phyloP scores from a whole-genome alignment of 805 yeast genomes.

The Metschnikowia noctiluminum region DNA sequence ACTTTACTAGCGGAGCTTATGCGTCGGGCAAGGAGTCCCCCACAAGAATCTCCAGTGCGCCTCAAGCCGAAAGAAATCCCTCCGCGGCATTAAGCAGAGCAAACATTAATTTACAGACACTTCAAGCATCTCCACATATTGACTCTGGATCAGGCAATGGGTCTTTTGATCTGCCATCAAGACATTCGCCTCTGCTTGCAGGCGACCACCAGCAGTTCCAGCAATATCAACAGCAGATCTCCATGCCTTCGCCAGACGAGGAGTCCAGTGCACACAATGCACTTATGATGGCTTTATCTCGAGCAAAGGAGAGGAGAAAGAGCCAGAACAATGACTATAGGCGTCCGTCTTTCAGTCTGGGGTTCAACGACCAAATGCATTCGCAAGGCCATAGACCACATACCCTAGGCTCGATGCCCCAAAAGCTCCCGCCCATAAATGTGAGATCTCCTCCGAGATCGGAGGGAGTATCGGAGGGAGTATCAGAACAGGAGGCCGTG shows the following conservation, averaged over 20 bases:
- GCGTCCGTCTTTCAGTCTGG: conserved; percentile 11
- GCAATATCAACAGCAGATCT: conserved; percentile 1
- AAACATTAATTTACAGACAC: conserved; percentile 36
- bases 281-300: conserved; percentile 38
- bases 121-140: conserved; percentile 32
- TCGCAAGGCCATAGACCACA: conserved; percentile 3
- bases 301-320: conserved; percentile 18
- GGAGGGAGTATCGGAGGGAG: conserved; percentile 26
- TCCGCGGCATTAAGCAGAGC: conserved; percentile 25
- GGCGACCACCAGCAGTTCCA: background rate
- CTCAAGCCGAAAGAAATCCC: conserved; percentile 13
- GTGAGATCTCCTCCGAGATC: conserved; percentile 11
- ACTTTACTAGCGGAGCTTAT: conserved; percentile 30
- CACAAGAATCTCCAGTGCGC: conserved; percentile 20
- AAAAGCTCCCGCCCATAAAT: conserved; percentile 16
- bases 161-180: background rate
- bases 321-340: conserved; percentile 13
- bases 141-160: background rate
- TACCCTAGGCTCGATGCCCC: conserved; percentile 1
- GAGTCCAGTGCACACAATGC: conserved; percentile 46
- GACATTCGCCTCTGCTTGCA: background rate
- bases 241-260: conserved; percentile 33
- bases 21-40: conserved; percentile 16
- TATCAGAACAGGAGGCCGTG: conserved; percentile 52
- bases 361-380: conserved; percentile 6